Conservation (phyloP, 768 basidiomycete species). For the Mycena leptocephala region DNA sequence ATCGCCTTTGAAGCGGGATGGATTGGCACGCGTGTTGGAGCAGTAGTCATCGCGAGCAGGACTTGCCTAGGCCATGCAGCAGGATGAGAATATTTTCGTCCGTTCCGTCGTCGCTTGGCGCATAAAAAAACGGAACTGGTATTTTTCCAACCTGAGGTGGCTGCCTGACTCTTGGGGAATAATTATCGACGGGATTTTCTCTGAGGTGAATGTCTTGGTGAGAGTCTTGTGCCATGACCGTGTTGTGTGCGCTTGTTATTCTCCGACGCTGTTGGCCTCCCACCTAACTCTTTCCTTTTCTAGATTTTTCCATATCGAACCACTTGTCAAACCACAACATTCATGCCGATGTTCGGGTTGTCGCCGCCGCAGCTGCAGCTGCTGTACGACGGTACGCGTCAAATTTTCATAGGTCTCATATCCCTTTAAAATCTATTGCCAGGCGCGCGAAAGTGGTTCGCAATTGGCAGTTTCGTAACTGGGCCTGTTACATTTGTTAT, state of each 20-base stretch:
- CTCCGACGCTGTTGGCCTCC: not conserved
- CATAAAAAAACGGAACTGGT: slow-evolving; percentile 75
- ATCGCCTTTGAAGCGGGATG: slow-evolving; percentile 72
- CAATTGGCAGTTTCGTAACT: slow-evolving; percentile 54
- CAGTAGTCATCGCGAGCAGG: not conserved
- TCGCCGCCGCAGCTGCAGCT: slow-evolving; percentile 18
- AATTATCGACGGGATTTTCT: slow-evolving; percentile 11
- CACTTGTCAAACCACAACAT: not conserved
- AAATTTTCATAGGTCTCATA: not conserved
- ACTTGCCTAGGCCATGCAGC: slow-evolving; percentile 88
- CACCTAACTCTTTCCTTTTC: no score
- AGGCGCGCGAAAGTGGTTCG: slow-evolving; percentile 64
- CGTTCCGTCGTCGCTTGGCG: slow-evolving; percentile 84
- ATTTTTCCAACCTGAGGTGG: slow-evolving; percentile 63
- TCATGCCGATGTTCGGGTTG: slow-evolving; percentile 30
- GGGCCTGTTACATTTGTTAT: slow-evolving; percentile 64
- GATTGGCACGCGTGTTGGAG: slow-evolving; percentile 1
- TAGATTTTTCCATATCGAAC: not conserved
- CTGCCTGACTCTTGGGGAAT: slow-evolving; percentile 61
- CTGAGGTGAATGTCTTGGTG: slow-evolving; percentile 26
- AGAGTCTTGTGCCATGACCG: slow-evolving; percentile 8
- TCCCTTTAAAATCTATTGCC: not conserved
- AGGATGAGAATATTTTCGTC: slow-evolving; percentile 91
- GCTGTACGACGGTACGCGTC: slow-evolving; percentile 21
- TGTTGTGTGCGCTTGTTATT: not conserved